Evolutionary conservation across 148 eudicot genomes (phyloP), one percentile per base, ranked within the genome.

Genomic region (Vaccinium vitisidaea): DNA sequence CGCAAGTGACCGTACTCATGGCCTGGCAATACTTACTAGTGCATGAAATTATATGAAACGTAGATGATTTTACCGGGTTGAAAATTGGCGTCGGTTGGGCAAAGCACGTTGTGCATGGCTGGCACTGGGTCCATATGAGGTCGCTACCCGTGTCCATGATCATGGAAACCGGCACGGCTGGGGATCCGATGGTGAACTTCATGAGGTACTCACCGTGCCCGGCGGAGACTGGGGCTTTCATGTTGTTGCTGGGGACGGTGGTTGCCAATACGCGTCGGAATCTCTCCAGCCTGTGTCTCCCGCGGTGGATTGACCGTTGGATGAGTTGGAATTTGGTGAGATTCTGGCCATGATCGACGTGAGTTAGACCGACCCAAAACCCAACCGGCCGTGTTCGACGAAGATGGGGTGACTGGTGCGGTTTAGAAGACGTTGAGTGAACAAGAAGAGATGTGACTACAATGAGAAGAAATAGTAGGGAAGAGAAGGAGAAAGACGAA

Each of bases 61-160:
- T 82, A 6, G 89, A 79, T 1, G 92, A 86, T 6, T 79, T 87
- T 48, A 49, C 3, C 0, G 95, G 92, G 73, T 90, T 81, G 23
- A 89, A 93, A 48, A 92, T 19, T 1, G 90, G 93, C 21, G 82
- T 54, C 1, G 83, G 58, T 77, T 93, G 93, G 4, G 70, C 16
- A 54, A 82, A 90, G 76, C 94, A 93, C 30, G 81, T 36, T 0
- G n/a, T 58, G 80, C 96, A 92, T 25, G 96, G 94, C 36, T 6
- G 12, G 84, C 94, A 93, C 58, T 93, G 94, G 0, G 89, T 91
- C 93, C 94, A 93, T 14, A 88, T 88, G 39, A 92, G 81, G 69
- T 91, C 96, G 39, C 94, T 93, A 7, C 93, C 93, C 0, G 94
- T 91, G 80, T 92, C 94, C 48, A 88, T 21, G 54, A 91, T 74